Evolutionary conservation across 768 basidiomycete genomes (phyloP).

Genomic region (Tulasnella sp.): DNA sequence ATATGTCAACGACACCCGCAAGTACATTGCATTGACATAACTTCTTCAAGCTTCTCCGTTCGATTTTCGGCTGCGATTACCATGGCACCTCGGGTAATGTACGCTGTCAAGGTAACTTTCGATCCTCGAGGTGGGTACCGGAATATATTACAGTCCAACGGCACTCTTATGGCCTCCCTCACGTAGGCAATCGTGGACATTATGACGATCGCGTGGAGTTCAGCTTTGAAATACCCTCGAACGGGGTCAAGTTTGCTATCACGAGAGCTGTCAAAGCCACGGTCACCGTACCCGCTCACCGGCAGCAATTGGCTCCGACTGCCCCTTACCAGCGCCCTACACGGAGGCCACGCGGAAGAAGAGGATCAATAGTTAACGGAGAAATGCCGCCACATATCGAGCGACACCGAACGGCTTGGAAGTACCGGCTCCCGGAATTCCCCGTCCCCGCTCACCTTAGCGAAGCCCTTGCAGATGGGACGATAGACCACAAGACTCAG

Average conservation of each 20-base stretch:
- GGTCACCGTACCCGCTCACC: slow-evolving; percentile 38
- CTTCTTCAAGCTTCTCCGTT: background rate
- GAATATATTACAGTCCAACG: background rate
- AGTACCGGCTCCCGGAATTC: slow-evolving; percentile 40
- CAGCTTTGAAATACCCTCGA: slow-evolving; percentile 6
- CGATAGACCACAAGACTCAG: slow-evolving; percentile 31
- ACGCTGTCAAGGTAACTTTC: slow-evolving; percentile 7
- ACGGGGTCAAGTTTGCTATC: slow-evolving; percentile 17
- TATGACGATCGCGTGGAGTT: slow-evolving; percentile 29
- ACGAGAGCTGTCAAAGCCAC: slow-evolving; percentile 16
- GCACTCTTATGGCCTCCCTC: too few relatives aligned
- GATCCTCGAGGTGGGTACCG: slow-evolving; percentile 13
- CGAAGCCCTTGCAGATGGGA: slow-evolving; percentile 36
- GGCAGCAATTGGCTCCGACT: slow-evolving; percentile 47
- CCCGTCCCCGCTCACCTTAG: slow-evolving; percentile 42
- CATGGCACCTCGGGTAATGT: background rate
- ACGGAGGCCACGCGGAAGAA: background rate
- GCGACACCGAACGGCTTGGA: slow-evolving; percentile 42
- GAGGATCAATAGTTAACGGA: slow-evolving; percentile 41
- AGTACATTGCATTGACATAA: background rate
- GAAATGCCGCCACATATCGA: slow-evolving; percentile 45
- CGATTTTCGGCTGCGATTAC: background rate
- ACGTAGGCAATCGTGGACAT: slow-evolving; percentile 10
- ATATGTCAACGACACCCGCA: background rate
- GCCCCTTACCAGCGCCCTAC: slow-evolving; percentile 42